These are phyloP conservation scores for Candida dajiaensis DNA, from an alignment of 805 yeast species.

Conservation along the genomic window DNA sequence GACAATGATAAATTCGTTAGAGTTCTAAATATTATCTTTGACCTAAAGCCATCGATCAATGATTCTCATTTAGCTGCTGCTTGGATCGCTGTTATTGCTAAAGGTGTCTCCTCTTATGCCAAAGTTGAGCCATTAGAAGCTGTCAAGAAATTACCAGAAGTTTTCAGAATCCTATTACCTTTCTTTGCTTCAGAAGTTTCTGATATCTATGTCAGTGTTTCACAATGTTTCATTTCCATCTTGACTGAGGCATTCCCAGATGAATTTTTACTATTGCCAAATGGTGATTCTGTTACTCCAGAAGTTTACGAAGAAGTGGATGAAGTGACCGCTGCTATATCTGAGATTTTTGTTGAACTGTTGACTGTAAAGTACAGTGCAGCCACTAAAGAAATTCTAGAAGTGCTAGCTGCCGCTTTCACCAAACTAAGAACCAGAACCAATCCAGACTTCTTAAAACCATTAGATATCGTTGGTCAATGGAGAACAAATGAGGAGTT, in stretches of 20 bases:
- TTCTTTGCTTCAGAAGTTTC: slow-evolving; percentile 63
- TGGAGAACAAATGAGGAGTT: slow-evolving; percentile 75
- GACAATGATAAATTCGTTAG: slow-evolving; percentile 59
- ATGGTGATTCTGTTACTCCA: slow-evolving; percentile 30
- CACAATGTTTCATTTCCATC: slow-evolving; percentile 82
- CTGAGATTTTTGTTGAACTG: slow-evolving; percentile 52
- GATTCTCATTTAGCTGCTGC: slow-evolving; percentile 87
- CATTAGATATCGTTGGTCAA: slow-evolving; percentile 69
- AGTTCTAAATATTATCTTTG: slow-evolving; percentile 66
- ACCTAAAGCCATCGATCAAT: slow-evolving; percentile 72
- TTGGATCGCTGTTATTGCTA: slow-evolving; percentile 93
- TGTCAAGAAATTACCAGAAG: slow-evolving; percentile 47
- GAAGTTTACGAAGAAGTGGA: slow-evolving; percentile 53
- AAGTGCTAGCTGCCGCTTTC: slow-evolving; percentile 57
- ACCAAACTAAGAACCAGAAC: slow-evolving; percentile 57
- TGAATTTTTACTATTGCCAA: slow-evolving; percentile 47
- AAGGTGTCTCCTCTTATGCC: slow-evolving; percentile 58
- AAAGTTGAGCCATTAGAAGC: slow-evolving; percentile 46
- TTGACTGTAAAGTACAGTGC: slow-evolving; percentile 69
- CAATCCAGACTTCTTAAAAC: slow-evolving; percentile 63
- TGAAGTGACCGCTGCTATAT: slow-evolving; percentile 43
- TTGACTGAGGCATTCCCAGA: slow-evolving; percentile 64
- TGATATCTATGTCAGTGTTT: slow-evolving; percentile 66
- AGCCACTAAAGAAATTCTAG: slow-evolving; percentile 70
- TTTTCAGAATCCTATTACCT: slow-evolving; percentile 50